A percentile compares a stretch with the other conserved stretches of the same genome.
These are phyloP conservation scores for Helicocarpus griseus DNA, from an alignment of 2,329 filamentous ascomycete species.

Conservation along the genomic window DNA sequence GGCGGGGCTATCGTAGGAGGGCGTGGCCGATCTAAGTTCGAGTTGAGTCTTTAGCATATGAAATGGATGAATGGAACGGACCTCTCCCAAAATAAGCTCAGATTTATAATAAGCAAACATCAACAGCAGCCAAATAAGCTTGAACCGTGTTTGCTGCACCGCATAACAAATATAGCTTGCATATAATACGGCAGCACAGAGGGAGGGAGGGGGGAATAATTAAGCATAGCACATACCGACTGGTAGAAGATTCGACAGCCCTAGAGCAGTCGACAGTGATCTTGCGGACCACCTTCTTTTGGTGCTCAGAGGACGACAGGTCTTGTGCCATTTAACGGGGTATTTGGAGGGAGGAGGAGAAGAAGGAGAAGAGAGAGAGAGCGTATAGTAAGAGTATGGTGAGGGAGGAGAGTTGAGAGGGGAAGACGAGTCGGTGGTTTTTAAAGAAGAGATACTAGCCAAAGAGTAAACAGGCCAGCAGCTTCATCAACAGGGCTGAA, in stretches of 20 bases:
- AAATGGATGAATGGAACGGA: too few relatives aligned
- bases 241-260: not conserved
- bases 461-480: not conserved
- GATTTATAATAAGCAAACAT: not conserved
- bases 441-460: too few relatives aligned
- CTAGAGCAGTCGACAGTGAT: not conserved
- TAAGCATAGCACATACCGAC: conserved; percentile 1
- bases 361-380: not conserved
- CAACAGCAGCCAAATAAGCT: not conserved
- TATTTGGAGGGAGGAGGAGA: not conserved
- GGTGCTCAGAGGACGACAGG: not conserved
- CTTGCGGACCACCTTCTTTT: not conserved
- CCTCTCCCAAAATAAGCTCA: not conserved
- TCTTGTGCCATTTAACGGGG: conserved; percentile 4
- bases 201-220: not conserved
- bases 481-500: conserved; percentile 4
- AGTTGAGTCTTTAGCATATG: not conserved
- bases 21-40: conserved; percentile 7
- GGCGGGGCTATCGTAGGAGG: conserved; percentile 11
- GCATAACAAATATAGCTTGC: too few relatives aligned
- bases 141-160: not conserved
- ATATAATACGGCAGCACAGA: too few relatives aligned
- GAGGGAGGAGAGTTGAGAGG: too few relatives aligned
- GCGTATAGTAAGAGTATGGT: too few relatives aligned
- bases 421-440: too few relatives aligned